These are phyloP conservation scores for Nephelium lappaceum DNA, from an alignment of 345 rosid genomes.

Conservation along the genomic window DNA sequence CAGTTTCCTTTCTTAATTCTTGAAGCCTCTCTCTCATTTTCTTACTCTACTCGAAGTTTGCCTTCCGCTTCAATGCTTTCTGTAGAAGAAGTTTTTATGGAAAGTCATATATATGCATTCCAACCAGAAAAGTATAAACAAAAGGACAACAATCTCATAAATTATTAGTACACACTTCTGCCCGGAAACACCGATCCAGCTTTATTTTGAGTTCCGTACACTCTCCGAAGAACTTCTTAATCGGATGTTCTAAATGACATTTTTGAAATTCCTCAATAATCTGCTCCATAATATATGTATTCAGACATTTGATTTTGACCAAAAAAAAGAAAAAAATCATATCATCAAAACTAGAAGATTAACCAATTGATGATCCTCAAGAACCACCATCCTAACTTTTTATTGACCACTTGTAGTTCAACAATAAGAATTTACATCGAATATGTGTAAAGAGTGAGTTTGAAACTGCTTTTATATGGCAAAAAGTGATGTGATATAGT, in stretches of 20 bases:
- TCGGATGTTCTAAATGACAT: slow-evolving; percentile 86
- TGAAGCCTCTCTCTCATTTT: slow-evolving; percentile 59
- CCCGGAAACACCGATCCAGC: slow-evolving; percentile 85
- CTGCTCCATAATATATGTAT: slow-evolving; percentile 32
- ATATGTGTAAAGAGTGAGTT: background rate
- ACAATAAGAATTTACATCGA: background rate
- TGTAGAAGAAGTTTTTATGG: slow-evolving; percentile 27
- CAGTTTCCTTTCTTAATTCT: slow-evolving; percentile 50
- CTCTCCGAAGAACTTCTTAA: slow-evolving; percentile 81
- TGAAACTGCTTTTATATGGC: background rate
- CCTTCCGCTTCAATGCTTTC: slow-evolving; percentile 94
- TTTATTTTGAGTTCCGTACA: slow-evolving; percentile 83
- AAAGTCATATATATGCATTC: background rate
- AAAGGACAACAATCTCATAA: background rate
- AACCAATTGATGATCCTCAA: background rate
- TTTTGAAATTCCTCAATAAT: slow-evolving; percentile 87
- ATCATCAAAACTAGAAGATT: background rate
- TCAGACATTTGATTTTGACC: background rate
- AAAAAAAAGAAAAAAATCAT: background rate
- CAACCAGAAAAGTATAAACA: slow-evolving; percentile 1
- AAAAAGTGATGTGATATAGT: background rate
- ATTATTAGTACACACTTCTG: slow-evolving; percentile 54
- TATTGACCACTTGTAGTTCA: background rate
- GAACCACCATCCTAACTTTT: background rate
- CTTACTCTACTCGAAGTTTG: slow-evolving; percentile 72